phyloP scores from a whole-genome alignment of 352 stramenopile genomes.

The Blastocystis sp. region DNA sequence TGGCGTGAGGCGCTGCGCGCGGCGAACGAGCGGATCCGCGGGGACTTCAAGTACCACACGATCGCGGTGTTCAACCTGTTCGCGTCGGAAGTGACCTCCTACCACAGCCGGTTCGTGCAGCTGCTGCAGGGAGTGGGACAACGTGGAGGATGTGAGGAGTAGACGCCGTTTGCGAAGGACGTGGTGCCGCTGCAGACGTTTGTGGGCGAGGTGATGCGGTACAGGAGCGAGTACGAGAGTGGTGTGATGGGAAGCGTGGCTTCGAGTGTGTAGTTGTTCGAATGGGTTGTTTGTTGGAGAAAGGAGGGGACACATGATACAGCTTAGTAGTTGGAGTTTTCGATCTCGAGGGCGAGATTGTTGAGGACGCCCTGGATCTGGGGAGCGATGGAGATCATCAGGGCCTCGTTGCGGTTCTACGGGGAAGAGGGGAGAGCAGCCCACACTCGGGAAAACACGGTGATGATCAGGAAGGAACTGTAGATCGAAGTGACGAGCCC shows the following conservation, averaged over 20 bases:
- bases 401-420: conserved; percentile 37
- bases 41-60: conserved; percentile 41
- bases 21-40: conserved; percentile 14
- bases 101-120: conserved; percentile 13
- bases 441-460: not conserved
- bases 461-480: conserved; percentile 41
- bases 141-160: not conserved
- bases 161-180: conserved; percentile 56
- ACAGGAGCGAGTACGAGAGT: conserved; percentile 4
- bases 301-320: not conserved
- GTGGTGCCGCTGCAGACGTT: conserved; percentile 1
- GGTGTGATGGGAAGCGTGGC: too few relatives aligned
- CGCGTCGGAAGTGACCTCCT: conserved; percentile 32
- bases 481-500: conserved; percentile 37
- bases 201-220: not conserved
- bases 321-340: conserved; percentile 44
- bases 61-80: conserved; percentile 36
- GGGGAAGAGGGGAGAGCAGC: not conserved
- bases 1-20: conserved; percentile 18
- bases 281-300: not conserved
- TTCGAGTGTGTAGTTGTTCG: too few relatives aligned
- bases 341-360: conserved; percentile 37
- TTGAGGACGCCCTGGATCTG: conserved; percentile 54
- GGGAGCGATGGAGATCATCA: conserved; percentile 22
- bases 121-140: conserved; percentile 27